Evolutionary conservation across 345 rosid genomes (phyloP), one percentile per base, ranked within the genome.

Genomic region (Eucalyptus guilfoylei): DNA sequence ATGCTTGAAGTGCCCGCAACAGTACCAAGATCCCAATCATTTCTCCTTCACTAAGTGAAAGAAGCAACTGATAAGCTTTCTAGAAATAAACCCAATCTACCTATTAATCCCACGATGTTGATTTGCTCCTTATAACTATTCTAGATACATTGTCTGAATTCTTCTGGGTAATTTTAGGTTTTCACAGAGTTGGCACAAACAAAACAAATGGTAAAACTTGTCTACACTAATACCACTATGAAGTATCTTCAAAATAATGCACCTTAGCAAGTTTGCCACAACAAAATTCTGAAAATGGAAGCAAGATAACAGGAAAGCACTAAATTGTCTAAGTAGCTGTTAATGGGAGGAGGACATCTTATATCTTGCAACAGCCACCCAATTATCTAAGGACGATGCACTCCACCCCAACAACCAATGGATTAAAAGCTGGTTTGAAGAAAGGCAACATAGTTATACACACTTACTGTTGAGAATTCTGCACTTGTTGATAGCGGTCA

Each of bases 401-500:
- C 26, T 32, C 40, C 44, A 85, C 58, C 28, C 87, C 21, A 86
- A 40, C 26, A 72, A 76, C 30, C 47, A 21, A 76, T 76, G 47
- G 85, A 76, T 40, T 76, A 76, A 40, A 76, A 40, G 47, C 85
- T 40, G 16, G 85, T 21, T 76, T 13, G 30, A 64, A 44, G 85
- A 55, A 87, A 85, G 52, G 88, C 87, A 72, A 50, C 37, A 40
- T 69, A 60, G 54, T 80, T 80, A 49, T 67, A 87, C 30, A 87
- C 64, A 95, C 99, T 95, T 90, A 98, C 98, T 93, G 98, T 92
- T 95, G 99, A 91, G 90, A 80, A 92, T 93, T 98, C 90, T 94
- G 98, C 91, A 90, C 94, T 90, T 95, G 96, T 91, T 94, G 99
- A 91, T 92, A 95, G 47, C 88, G 96, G 89, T 98, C 99, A 88